Percentiles rank a stretch among this genome's conserved stretches.
These are phyloP conservation scores for Onygenales sp. DNA, from an alignment of 2,329 filamentous ascomycete genomes.

Conservation along the genomic window DNA sequence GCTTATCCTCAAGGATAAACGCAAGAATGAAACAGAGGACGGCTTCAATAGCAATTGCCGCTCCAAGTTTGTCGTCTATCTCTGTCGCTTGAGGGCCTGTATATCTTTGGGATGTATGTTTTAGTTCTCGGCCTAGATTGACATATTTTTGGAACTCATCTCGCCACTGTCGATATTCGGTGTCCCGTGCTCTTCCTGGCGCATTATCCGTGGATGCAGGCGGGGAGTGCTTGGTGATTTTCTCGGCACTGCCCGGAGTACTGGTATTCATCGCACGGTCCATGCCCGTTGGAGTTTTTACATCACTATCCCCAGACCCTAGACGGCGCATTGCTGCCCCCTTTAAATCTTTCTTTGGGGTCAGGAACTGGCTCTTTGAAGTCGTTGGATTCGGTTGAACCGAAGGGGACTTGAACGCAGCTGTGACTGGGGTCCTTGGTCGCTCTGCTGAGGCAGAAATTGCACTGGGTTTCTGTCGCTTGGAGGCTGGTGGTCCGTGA, in stretches of 20 bases:
- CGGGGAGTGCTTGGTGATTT: constrained; percentile 19
- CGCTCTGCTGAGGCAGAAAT: constrained; percentile 23
- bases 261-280: constrained; percentile 18
- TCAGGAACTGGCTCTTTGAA: constrained; percentile 23
- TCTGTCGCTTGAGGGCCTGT: constrained; percentile 18
- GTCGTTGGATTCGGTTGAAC: constrained; percentile 14
- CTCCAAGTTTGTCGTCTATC: constrained; percentile 28
- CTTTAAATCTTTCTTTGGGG: constrained; percentile 35
- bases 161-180: constrained; percentile 33
- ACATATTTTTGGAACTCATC: constrained; percentile 34
- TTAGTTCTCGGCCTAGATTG: constrained; percentile 35
- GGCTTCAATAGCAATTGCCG: constrained; percentile 34
- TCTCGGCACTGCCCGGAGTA: constrained; percentile 17
- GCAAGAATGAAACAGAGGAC: constrained; percentile 40
- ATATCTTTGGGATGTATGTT: constrained; percentile 34
- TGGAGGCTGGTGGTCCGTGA: constrained; percentile 18
- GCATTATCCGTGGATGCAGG: constrained; percentile 16
- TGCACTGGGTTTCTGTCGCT: constrained; percentile 27
- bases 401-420: constrained; percentile 25
- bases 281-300: constrained; percentile 27
- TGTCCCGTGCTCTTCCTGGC: constrained; percentile 17
- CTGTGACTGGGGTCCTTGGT: constrained; percentile 26
- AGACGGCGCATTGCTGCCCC: constrained; percentile 28
- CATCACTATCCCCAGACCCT: constrained; percentile 31
- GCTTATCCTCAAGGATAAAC: constrained; percentile 34